Percentiles rank a stretch among this genome's conserved stretches.
phyloP scores from a whole-genome alignment of 2,329 filamentous ascomycete genomes.

The Penicillium brasilianum region DNA sequence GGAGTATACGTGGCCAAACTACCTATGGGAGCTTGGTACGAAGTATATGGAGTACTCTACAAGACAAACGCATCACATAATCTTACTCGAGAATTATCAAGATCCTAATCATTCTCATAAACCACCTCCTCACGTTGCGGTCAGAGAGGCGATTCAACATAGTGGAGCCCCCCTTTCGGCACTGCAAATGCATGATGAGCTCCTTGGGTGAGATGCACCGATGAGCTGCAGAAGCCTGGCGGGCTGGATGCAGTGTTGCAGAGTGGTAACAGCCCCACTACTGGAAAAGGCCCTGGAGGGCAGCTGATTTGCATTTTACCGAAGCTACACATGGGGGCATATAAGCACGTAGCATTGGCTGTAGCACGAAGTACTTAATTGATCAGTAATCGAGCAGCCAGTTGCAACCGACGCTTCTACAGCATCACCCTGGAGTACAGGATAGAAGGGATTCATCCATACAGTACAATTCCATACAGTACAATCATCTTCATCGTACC shows the following conservation, averaged over 20 bases:
- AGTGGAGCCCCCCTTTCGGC: not conserved
- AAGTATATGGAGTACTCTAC: not conserved
- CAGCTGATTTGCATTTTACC: not conserved
- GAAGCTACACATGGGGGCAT: not conserved
- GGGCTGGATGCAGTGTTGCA: constrained; percentile 5
- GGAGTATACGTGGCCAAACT: constrained; percentile 11
- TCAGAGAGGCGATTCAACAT: not conserved
- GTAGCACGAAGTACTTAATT: not conserved
- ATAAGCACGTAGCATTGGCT: not conserved
- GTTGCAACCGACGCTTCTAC: not conserved
- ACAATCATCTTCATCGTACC: not conserved
- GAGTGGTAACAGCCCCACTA: constrained; percentile 17
- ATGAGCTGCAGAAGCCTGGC: not conserved
- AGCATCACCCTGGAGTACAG: not conserved
- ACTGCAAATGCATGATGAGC: not conserved
- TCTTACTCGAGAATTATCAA: not conserved
- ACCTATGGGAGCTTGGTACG: not conserved
- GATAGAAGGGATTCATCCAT: not conserved
- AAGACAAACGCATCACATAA: not conserved
- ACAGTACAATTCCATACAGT: too few species aligned
- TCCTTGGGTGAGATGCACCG: not conserved
- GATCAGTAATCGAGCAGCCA: not conserved
- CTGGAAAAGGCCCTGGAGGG: not conserved
- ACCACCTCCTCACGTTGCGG: not conserved
- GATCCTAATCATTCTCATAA: not conserved